A percentile compares a stretch with the other conserved stretches of the same genome.
phyloP scores from a whole-genome alignment of 345 rosid genomes.

The Salix viminalis region DNA sequence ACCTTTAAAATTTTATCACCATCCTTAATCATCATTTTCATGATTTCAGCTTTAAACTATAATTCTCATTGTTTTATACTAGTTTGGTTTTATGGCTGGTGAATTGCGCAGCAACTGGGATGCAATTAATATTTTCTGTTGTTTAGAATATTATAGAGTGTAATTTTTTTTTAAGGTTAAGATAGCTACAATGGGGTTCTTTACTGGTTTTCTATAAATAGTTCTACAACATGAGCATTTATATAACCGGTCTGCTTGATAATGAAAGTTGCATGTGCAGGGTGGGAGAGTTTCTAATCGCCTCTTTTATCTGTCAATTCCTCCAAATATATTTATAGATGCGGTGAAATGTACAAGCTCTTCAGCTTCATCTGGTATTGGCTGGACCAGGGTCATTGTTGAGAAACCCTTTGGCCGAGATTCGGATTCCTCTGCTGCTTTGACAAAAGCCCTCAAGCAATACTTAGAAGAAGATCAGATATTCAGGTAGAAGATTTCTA shows the following conservation, averaged over 20 bases:
- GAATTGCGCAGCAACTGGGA: background rate
- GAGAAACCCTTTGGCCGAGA: conserved; percentile 99
- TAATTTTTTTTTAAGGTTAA: background rate
- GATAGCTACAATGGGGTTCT: background rate
- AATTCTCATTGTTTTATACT: background rate
- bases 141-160: background rate
- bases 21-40: background rate
- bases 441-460: conserved; percentile 77
- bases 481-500: conserved; percentile 54
- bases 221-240: background rate
- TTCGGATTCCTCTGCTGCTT: conserved; percentile 92
- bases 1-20: background rate
- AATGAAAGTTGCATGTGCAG: conserved; percentile 37
- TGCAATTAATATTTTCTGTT: background rate
- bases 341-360: conserved; percentile 91
- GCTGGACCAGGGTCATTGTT: conserved; percentile 98
- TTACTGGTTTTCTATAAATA: background rate
- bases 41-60: background rate
- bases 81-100: background rate
- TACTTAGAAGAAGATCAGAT: conserved; percentile 90
- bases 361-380: conserved; percentile 81
- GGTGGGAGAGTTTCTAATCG: conserved; percentile 79
- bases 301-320: conserved; percentile 86
- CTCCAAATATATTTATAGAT: conserved; percentile 88
- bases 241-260: conserved; percentile 3